Percentiles rank a stretch among this genome's conserved stretches.
phyloP scores from a whole-genome alignment of 768 basidiomycete species.

The Lactarius tabidus region DNA sequence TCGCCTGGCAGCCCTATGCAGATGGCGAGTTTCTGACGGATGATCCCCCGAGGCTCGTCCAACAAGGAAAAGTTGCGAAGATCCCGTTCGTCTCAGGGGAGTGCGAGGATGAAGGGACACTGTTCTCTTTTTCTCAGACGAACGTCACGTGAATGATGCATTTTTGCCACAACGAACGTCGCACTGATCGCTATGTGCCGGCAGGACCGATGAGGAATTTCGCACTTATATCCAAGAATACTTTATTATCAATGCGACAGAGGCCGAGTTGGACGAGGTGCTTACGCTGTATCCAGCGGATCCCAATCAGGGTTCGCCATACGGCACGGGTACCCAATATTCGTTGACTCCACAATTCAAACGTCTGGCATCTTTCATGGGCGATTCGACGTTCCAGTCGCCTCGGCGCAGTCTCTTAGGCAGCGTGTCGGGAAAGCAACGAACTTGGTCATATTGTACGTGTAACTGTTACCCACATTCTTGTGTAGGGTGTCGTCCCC shows the following conservation, averaged over 20 bases:
- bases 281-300: slow-evolving; percentile 20
- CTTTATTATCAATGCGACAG: slow-evolving; percentile 13
- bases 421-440: slow-evolving; percentile 32
- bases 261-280: slow-evolving; percentile 15
- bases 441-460: slow-evolving; percentile 36
- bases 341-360: slow-evolving; percentile 38
- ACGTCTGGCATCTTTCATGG: slow-evolving; percentile 37
- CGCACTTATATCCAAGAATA: slow-evolving; percentile 10
- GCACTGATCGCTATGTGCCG: neutral
- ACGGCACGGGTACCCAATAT: slow-evolving; percentile 27
- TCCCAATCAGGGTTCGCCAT: slow-evolving; percentile 30
- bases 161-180: neutral
- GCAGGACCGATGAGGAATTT: slow-evolving; percentile 23
- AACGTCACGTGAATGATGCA: slow-evolving; percentile 29
- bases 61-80: slow-evolving; percentile 35
- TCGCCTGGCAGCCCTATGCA: slow-evolving; percentile 38
- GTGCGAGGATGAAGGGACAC: slow-evolving; percentile 30
- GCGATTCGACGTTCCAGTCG: slow-evolving; percentile 36
- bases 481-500: neutral
- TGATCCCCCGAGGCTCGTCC: slow-evolving; percentile 32
- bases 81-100: slow-evolving; percentile 31
- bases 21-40: slow-evolving; percentile 39
- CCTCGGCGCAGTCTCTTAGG: slow-evolving; percentile 37
- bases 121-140: slow-evolving; percentile 22
- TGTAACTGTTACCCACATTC: neutral